These are phyloP conservation scores for Leccinellum albellum DNA, from an alignment of 768 basidiomycete species.

Conservation along the genomic window DNA sequence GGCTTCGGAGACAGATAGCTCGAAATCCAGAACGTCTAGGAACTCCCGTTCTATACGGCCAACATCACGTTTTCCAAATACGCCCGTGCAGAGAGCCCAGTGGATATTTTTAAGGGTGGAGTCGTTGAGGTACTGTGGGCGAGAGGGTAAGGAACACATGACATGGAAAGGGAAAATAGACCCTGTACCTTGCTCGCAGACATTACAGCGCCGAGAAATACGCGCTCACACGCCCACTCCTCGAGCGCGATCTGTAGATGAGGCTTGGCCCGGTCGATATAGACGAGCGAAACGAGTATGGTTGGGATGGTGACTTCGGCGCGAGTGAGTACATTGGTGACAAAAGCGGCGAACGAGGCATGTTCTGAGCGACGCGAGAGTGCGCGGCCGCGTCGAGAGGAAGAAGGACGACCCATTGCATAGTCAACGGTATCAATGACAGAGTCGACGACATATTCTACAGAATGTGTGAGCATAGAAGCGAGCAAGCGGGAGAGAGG, in stretches of 20 bases:
- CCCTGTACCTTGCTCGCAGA: constrained; percentile 70
- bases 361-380: constrained; percentile 48
- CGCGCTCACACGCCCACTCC: constrained; percentile 85
- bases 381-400: constrained; percentile 48
- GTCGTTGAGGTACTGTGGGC: constrained; percentile 72
- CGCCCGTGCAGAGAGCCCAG: constrained; percentile 82
- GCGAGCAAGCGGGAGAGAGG: not conserved
- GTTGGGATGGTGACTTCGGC: constrained; percentile 72
- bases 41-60: constrained; percentile 82
- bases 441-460: constrained; percentile 70
- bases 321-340: constrained; percentile 61
- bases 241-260: constrained; percentile 79
- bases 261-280: constrained; percentile 72
- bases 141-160: constrained; percentile 3
- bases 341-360: constrained; percentile 60
- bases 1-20: constrained; percentile 59
- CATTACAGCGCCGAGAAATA: constrained; percentile 89
- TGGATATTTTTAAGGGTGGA: constrained; percentile 88
- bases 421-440: constrained; percentile 73
- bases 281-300: constrained; percentile 67
- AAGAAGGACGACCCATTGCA: constrained; percentile 65
- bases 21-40: constrained; percentile 74
- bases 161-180: constrained; percentile 18
- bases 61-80: constrained; percentile 78
- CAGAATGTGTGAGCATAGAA: not conserved